A percentile compares a stretch with the other conserved stretches of the same genome.
phyloP scores from a whole-genome alignment of 1,284 basidiomycete species.

The Phlebopus sp. region DNA sequence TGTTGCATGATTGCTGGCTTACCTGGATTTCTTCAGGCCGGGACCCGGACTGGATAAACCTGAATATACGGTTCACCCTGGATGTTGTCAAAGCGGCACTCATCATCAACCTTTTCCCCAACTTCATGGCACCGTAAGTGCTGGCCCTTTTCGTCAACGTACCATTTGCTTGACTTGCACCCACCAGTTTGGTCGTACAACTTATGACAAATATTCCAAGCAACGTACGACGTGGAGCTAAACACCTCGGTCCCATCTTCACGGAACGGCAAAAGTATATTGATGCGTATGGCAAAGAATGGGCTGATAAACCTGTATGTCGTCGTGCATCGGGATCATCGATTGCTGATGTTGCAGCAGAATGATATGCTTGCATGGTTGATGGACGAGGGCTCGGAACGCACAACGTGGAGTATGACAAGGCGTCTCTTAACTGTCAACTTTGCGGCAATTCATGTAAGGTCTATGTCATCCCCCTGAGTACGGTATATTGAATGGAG shows the following conservation, averaged over 20 bases:
- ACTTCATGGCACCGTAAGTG: constrained; percentile 38
- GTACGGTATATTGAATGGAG: not conserved
- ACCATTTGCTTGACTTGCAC: fast-evolving
- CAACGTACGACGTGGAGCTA: constrained; percentile 11
- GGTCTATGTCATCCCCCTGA: not conserved
- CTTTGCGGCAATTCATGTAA: constrained; percentile 39
- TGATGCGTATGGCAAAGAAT: constrained; percentile 33
- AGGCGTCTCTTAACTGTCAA: constrained; percentile 34
- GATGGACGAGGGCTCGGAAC: constrained; percentile 38
- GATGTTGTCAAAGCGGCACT: constrained; percentile 26
- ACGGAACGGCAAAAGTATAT: constrained; percentile 34
- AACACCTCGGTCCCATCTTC: constrained; percentile 36
- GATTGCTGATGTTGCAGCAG: constrained; percentile 17
- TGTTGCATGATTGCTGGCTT: not conserved
- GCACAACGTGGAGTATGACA: constrained; percentile 28
- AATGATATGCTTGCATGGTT: constrained; percentile 45
- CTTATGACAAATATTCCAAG: constrained; percentile 23
- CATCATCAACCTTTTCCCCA: constrained; percentile 36
- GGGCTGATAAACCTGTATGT: constrained; percentile 39
- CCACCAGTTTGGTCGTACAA: constrained; percentile 7
- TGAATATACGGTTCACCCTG: constrained; percentile 34
- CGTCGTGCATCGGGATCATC: not conserved
- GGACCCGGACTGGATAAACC: constrained; percentile 35
- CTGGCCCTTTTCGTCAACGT: not conserved
- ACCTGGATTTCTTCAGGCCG: constrained; percentile 32